A percentile compares a stretch with the other conserved stretches of the same genome.
Evolutionary conservation across 768 basidiomycete species (phyloP).

Genomic region (Lentinula raphanica): DNA sequence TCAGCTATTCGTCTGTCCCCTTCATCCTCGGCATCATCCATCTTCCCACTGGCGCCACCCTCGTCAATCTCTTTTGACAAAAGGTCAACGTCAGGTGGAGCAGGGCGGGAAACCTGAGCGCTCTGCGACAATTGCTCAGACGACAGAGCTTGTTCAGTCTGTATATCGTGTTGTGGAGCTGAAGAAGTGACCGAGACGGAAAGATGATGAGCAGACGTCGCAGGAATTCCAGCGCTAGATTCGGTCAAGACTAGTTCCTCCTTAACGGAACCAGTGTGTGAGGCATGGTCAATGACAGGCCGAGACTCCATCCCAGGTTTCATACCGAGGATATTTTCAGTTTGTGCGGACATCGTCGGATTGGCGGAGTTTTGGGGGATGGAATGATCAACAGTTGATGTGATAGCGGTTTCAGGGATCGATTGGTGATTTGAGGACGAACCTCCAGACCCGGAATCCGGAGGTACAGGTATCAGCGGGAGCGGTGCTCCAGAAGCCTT

Average conservation of each 20-base stretch:
- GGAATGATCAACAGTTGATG: not conserved
- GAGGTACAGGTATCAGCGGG: not conserved
- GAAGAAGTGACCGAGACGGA: not conserved
- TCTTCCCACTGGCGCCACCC: constrained; percentile 38
- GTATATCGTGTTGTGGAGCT: not conserved
- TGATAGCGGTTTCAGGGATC: not conserved
- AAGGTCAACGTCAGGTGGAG: constrained; percentile 75
- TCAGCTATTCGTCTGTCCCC: not conserved
- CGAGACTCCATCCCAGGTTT: not conserved
- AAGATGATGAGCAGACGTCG: no score
- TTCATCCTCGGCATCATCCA: constrained; percentile 5
- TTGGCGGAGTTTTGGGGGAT: not conserved
- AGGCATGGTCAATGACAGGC: not conserved
- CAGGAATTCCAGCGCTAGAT: no score
- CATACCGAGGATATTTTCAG: not conserved
- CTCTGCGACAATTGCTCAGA: constrained; percentile 66
- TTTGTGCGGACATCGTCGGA: not conserved
- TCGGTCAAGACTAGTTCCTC: not conserved
- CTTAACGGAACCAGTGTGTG: not conserved
- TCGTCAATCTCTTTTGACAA: constrained; percentile 69
- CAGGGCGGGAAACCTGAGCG: no score
- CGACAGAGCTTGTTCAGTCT: constrained; percentile 55
- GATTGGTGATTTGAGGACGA: not conserved
- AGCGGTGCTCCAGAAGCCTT: constrained; percentile 30
- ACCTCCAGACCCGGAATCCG: not conserved